A percentile compares a stretch with the other conserved stretches of the same genome.
phyloP scores from a whole-genome alignment of 2,329 filamentous ascomycete genomes.

The Aspergillus aculeatinus region DNA sequence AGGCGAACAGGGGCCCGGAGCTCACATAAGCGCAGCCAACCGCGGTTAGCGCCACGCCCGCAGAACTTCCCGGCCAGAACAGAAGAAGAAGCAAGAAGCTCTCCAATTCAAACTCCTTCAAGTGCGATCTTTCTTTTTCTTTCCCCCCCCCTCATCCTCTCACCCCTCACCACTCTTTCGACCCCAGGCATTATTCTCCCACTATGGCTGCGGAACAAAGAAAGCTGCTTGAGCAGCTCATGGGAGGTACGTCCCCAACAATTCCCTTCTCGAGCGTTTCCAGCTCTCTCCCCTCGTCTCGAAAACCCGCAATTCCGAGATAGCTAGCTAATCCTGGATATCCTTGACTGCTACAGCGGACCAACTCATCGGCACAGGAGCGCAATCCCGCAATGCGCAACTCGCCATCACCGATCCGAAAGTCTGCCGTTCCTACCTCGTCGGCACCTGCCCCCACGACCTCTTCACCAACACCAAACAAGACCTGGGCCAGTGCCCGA shows the following conservation, averaged over 20 bases:
- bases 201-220: slow-evolving; percentile 94
- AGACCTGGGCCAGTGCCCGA: slow-evolving; percentile 85
- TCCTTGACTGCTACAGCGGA: slow-evolving; percentile 41
- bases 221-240: slow-evolving; percentile 94
- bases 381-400: slow-evolving; percentile 72
- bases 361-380: slow-evolving; percentile 75
- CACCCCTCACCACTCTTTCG: background rate
- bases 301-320: background rate
- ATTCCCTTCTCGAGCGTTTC: slow-evolving; percentile 1
- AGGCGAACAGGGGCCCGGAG: slow-evolving; percentile 2
- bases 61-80: slow-evolving; percentile 13
- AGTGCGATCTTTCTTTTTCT: background rate
- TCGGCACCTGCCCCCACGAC: slow-evolving; percentile 93
- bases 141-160: background rate
- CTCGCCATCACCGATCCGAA: slow-evolving; percentile 88
- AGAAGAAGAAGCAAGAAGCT: background rate
- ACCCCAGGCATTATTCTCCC: slow-evolving; percentile 1
- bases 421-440: slow-evolving; percentile 91
- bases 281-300: background rate
- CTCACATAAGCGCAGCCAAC: slow-evolving; percentile 21
- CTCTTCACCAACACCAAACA: slow-evolving; percentile 99
- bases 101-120: slow-evolving; percentile 9
- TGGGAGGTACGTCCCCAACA: slow-evolving; percentile 50
- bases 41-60: slow-evolving; percentile 30
- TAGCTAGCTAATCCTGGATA: slow-evolving; percentile 27